These are phyloP conservation scores for Daldinia sp. DNA, from an alignment of 2,329 filamentous ascomycete genomes.

Conservation along the genomic window DNA sequence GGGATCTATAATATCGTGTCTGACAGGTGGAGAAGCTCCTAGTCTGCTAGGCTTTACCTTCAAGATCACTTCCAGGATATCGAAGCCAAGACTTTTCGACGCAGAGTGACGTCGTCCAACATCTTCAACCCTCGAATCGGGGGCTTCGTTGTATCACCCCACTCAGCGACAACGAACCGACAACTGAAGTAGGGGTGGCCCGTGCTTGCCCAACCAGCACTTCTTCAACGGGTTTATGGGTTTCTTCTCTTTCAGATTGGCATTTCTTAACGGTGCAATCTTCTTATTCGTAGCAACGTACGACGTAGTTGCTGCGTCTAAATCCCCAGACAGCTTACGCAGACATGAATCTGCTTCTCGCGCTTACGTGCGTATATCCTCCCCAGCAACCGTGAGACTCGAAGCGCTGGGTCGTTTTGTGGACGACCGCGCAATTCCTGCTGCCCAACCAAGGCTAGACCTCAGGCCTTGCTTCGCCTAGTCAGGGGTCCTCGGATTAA, in stretches of 20 bases:
- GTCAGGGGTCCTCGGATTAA: constrained; percentile 15
- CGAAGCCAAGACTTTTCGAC: not conserved
- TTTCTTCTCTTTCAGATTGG: not conserved
- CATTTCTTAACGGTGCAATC: not conserved
- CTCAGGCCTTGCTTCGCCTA: constrained; percentile 11
- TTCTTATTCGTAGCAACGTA: not conserved
- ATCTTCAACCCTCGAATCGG: constrained; percentile 7
- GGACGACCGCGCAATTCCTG: constrained; percentile 18
- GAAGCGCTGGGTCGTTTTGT: constrained; percentile 1
- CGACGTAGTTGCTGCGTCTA: not conserved
- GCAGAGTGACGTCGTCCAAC: constrained; percentile 29
- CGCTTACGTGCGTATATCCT: not conserved
- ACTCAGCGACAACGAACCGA: not conserved
- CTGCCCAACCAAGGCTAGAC: constrained; percentile 27
- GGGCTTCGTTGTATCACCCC: not conserved
- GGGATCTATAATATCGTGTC: constrained; percentile 16
- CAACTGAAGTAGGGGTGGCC: too few species aligned
- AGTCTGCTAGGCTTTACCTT: too few species aligned
- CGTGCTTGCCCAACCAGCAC: constrained; percentile 4
- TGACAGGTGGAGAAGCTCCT: not conserved
- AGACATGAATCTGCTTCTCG: not conserved
- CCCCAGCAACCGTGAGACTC: not conserved
- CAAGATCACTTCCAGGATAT: constrained; percentile 27
- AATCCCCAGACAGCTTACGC: not conserved
- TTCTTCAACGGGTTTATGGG: not conserved